Conservation (phyloP, 2,329 filamentous ascomycete genomes). For the Ophiostoma montium region DNA sequence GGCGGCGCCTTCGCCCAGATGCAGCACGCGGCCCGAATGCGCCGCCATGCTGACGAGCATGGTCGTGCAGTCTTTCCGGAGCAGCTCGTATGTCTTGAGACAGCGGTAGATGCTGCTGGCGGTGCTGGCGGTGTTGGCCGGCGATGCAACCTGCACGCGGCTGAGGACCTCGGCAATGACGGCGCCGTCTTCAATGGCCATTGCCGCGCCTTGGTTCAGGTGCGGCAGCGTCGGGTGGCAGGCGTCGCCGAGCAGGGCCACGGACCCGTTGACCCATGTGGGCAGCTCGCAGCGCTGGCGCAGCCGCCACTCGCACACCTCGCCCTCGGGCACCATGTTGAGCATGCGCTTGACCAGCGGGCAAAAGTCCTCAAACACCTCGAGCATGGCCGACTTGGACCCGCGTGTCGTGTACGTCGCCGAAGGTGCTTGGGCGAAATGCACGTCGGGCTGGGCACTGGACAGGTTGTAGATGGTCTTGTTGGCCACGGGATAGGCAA, state of each 20-base stretch:
- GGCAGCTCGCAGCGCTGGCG: constrained; percentile 42
- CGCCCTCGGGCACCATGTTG: constrained; percentile 43
- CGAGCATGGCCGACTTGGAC: constrained; percentile 45
- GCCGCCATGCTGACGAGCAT: constrained; percentile 39
- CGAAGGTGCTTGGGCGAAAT: constrained; percentile 42
- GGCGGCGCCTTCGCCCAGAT: constrained; percentile 42
- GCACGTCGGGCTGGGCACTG: constrained; percentile 45
- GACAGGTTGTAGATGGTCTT: constrained; percentile 54
- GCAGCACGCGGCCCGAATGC: constrained; percentile 37
- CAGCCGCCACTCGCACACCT: constrained; percentile 52
- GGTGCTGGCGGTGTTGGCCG: neutral
- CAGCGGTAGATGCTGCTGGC: constrained; percentile 30
- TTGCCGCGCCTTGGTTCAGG: constrained; percentile 52
- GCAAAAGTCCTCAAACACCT: constrained; percentile 48
- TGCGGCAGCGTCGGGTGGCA: constrained; percentile 57
- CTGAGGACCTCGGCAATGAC: constrained; percentile 40
- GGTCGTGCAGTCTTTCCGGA: constrained; percentile 41
- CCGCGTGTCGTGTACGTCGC: constrained; percentile 50
- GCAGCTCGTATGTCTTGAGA: constrained; percentile 38
- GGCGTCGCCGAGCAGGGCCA: constrained; percentile 47
- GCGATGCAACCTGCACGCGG: constrained; percentile 16
- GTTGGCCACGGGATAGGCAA: constrained; percentile 59
- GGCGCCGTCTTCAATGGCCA: constrained; percentile 53
- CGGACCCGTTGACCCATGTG: constrained; percentile 42
- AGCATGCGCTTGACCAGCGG: constrained; percentile 44